Percentiles rank a stretch among this genome's conserved stretches.
phyloP scores from a whole-genome alignment of 345 rosid species.

The Salix brachista region DNA sequence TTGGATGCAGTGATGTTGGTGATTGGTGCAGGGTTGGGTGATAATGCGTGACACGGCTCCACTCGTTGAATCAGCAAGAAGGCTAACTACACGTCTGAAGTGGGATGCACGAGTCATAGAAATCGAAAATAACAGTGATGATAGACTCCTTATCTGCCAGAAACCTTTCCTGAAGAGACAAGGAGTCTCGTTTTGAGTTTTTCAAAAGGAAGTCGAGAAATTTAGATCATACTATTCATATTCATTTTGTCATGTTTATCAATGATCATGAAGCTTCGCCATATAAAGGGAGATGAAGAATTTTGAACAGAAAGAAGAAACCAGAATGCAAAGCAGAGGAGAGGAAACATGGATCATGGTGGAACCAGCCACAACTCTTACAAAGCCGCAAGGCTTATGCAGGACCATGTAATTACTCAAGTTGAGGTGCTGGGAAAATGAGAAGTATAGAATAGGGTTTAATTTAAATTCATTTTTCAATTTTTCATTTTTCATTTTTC shows the following conservation, averaged over 20 bases:
- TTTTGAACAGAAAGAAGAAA: constrained; percentile 42
- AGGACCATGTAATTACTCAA: constrained; percentile 46
- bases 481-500: constrained; percentile 14
- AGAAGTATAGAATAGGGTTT: constrained; percentile 32
- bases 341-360: constrained; percentile 26
- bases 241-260: constrained; percentile 33
- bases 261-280: constrained; percentile 29
- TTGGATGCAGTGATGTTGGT: not conserved
- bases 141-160: constrained; percentile 89
- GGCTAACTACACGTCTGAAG: constrained; percentile 57
- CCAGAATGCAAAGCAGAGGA: constrained; percentile 36
- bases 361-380: constrained; percentile 36
- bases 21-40: constrained; percentile 83
- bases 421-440: constrained; percentile 17
- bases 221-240: constrained; percentile 20
- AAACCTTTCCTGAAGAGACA: constrained; percentile 78
- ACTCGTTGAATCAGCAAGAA: constrained; percentile 75
- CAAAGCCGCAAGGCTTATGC: constrained; percentile 55
- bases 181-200: constrained; percentile 34
- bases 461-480: constrained; percentile 20
- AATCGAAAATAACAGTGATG: constrained; percentile 78
- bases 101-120: constrained; percentile 96
- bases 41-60: constrained; percentile 70
- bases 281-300: constrained; percentile 15
- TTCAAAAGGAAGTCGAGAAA: constrained; percentile 5